Base-by-base conservation (phyloP, 768 basidiomycete species). In the Psilocybe tampanensis region DNA sequence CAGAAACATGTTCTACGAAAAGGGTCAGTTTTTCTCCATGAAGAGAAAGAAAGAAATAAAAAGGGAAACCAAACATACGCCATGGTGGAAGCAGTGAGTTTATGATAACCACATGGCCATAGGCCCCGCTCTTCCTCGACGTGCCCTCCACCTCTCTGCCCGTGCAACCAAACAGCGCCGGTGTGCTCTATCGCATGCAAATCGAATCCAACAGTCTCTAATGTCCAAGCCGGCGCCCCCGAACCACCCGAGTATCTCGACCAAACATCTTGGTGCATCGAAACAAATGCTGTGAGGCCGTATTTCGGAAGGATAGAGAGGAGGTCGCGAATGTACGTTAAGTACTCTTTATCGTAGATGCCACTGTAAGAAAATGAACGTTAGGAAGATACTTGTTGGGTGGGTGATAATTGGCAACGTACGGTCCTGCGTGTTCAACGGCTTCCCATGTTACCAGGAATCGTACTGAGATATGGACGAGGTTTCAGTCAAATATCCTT, bases 371-470 rank as follows among this genome's bases (percentile, higher is more conserved):
- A 17, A 45, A 44, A 34, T 44, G 22, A n/a, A n/a, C n/a, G 54
- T 43, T 9, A 36, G 51, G 56, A 50, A 60, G 50, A 6, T 36
- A n/a, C 17, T 17, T 9, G 54, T 2, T 52, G 9, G 44, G 36
- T 18, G 36, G 8, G 26, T n/a, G 21, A 7, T 11, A 22, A 12
- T 22, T 13, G 8, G 22, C 34, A 9, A 86, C 93, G 62, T 74
- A 95, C 95, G 86, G 91, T 63, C 94, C 96, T 58, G 82, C 85
- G 68, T 98, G 97, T 68, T 98, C 96, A 15, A 98, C 80, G 0
- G 96, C 94, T 69, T 99, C 96, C 96, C 96, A 99, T 1, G 96
- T 95, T 3, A 98, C 85, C 23, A 95, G 85, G 64, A 99, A 94
- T 39, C 95, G 83, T 51, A 97, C 93, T 95, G 54, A 2, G 53